These are phyloP conservation scores for Kazachstania psychrophila DNA, from an alignment of 805 yeast genomes.

Conservation along the genomic window DNA sequence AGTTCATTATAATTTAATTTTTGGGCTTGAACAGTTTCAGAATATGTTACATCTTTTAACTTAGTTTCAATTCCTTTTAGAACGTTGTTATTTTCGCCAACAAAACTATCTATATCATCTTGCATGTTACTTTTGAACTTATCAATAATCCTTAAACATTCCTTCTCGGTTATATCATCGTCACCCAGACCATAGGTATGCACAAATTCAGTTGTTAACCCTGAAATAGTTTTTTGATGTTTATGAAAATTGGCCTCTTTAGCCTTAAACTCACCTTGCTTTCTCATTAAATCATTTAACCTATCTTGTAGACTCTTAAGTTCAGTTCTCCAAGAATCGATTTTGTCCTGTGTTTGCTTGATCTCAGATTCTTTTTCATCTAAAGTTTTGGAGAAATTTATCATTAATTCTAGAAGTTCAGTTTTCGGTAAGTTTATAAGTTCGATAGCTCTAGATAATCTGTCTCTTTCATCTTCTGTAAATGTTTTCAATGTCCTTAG, in stretches of 20 bases:
- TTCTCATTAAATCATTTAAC: conserved; percentile 34
- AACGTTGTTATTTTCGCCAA: not conserved
- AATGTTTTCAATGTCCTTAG: conserved; percentile 40
- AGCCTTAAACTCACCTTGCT: conserved; percentile 49
- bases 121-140: not conserved
- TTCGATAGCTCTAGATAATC: conserved; percentile 32
- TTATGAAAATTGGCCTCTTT: conserved; percentile 27
- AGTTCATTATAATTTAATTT: conserved; percentile 38
- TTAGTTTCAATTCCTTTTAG: not conserved
- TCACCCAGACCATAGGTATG: not conserved
- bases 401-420: conserved; percentile 32
- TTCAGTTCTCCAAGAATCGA: conserved; percentile 17
- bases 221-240: conserved; percentile 2
- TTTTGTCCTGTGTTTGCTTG: conserved; percentile 14
- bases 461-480: conserved; percentile 40
- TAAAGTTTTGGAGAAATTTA: conserved; percentile 34
- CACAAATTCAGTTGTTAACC: not conserved
- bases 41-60: conserved; percentile 14
- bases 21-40: conserved; percentile 26
- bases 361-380: conserved; percentile 27
- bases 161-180: not conserved
- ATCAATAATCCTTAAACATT: not conserved
- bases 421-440: conserved; percentile 27
- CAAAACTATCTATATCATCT: not conserved
- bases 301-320: conserved; percentile 26